Percentiles rank a stretch among this genome's conserved stretches.
Evolutionary conservation across 2,329 filamentous ascomycete species (phyloP).

Genomic region (Apiospora pterosperma): DNA sequence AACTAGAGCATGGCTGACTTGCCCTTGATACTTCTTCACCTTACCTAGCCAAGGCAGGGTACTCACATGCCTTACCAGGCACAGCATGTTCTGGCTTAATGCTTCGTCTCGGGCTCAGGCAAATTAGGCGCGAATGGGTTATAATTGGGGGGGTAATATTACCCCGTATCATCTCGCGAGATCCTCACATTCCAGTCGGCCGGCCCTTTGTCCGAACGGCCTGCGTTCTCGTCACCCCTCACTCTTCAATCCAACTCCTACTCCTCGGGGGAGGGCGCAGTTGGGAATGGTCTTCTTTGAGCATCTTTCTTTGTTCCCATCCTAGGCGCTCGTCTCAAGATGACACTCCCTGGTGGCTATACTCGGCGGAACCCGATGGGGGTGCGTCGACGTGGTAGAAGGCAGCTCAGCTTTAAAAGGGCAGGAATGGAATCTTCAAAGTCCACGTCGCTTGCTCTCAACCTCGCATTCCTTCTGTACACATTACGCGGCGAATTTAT

Average conservation of each 20-base stretch:
- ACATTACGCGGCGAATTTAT: slow-evolving; percentile 9
- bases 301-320: slow-evolving; percentile 17
- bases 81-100: neutral
- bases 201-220: slow-evolving; percentile 1
- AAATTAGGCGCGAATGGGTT: neutral
- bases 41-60: neutral
- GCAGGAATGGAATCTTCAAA: slow-evolving; percentile 22
- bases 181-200: slow-evolving; percentile 5
- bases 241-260: neutral
- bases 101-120: neutral
- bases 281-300: slow-evolving; percentile 20
- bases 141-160: neutral
- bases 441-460: slow-evolving; percentile 19
- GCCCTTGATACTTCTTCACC: neutral
- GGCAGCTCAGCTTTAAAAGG: slow-evolving; percentile 21
- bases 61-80: neutral
- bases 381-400: neutral
- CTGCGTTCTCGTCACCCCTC: neutral
- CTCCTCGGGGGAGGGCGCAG: neutral
- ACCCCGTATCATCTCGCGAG: slow-evolving; percentile 4
- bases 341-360: slow-evolving; percentile 15
- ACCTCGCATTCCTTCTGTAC: slow-evolving; percentile 25
- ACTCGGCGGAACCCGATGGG: slow-evolving; percentile 7
- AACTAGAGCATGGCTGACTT: neutral
- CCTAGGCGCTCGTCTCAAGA: slow-evolving; percentile 14